Base-by-base conservation (phyloP, 225 moss, liverwort and hornwort species). In the Physcomitrellopsis africana region DNA sequence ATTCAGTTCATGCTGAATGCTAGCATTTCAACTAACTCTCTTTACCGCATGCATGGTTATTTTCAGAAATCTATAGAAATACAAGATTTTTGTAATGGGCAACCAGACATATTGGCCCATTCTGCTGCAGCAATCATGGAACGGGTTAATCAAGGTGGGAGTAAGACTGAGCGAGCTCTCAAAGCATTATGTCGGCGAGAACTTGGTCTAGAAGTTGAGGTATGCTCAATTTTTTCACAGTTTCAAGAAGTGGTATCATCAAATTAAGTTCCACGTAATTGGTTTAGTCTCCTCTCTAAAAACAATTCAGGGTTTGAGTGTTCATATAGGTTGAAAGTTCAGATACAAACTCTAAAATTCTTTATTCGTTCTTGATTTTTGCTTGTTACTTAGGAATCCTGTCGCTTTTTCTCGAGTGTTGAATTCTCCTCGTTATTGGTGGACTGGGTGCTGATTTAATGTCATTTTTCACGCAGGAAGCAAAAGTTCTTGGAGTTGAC, bases 131-230 rank as follows among this genome's bases (percentile, higher is more conserved):
- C 82, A 68, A 90, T 90, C 56, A 85, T 83, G 58, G 84, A 87
- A 72, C 87, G 89, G 65, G 85, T 90, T 51, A 90, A 85, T 72
- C 73, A 76, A 63, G 89, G 84, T 56, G 89, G 89, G 54, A 86
- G 68, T 56, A 90, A 81, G 71, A 87, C 82, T 68, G 86, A 90
- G 65, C 75, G 87, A 80, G 89, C 89, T 37, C 87, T 90, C 7
- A 90, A 90, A 82, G 75, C 89, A 20, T 51, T 90, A 45, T 87
- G 87, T 67, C 82, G 81, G 82, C 81, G 89, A 79, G 89, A 90
- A 52, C 87, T 81, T 64, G 79, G 80, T 69, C 52, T 90, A 70
- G 85, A 90, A 80, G 81, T 90, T 60, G 89, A 90, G 82, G 89
- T 85, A 70, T 46, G 51, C 57, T 61, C 60, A 52, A 48, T 10